Evolutionary conservation across 305 asterid genomes (phyloP).

Genomic region (Fraxinus paxiana): DNA sequence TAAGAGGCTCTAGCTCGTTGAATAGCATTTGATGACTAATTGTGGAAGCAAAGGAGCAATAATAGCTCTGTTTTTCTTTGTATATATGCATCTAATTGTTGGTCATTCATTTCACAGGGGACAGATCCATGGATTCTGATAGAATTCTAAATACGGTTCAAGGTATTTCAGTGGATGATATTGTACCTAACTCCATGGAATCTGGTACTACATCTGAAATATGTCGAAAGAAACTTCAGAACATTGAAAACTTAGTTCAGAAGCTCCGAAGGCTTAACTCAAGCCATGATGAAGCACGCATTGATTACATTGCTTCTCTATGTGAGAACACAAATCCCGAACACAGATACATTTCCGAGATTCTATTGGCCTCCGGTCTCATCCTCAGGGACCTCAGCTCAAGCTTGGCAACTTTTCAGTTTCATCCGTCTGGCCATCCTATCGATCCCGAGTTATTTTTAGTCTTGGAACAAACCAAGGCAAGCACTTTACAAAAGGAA

Average conservation of each 20-base stretch:
- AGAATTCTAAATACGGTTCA: conserved; percentile 23
- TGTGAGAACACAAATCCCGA: conserved; percentile 75
- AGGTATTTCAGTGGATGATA: conserved; percentile 26
- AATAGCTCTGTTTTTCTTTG: background rate
- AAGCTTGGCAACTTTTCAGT: conserved; percentile 58
- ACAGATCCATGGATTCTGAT: conserved; percentile 28
- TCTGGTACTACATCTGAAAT: conserved; percentile 40
- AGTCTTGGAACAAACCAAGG: conserved; percentile 87
- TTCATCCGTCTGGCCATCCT: conserved; percentile 75
- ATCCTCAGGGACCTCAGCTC: conserved; percentile 77
- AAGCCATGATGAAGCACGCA: conserved; percentile 78
- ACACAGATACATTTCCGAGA: conserved; percentile 78
- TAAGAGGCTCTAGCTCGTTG: background rate
- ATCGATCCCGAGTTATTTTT: conserved; percentile 81
- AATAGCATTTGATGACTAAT: background rate
- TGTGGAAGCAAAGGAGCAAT: background rate
- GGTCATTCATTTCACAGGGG: conserved; percentile 42
- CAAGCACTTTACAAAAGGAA: conserved; percentile 39
- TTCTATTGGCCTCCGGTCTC: conserved; percentile 86
- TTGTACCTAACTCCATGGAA: conserved; percentile 24
- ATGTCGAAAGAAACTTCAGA: conserved; percentile 61
- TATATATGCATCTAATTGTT: background rate
- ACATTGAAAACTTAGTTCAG: conserved; percentile 67
- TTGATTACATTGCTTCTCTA: conserved; percentile 84
- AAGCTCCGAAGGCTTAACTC: conserved; percentile 80